These are phyloP conservation scores for Phialophora verrucosa DNA, from an alignment of 2,329 filamentous ascomycete genomes.

Conservation along the genomic window DNA sequence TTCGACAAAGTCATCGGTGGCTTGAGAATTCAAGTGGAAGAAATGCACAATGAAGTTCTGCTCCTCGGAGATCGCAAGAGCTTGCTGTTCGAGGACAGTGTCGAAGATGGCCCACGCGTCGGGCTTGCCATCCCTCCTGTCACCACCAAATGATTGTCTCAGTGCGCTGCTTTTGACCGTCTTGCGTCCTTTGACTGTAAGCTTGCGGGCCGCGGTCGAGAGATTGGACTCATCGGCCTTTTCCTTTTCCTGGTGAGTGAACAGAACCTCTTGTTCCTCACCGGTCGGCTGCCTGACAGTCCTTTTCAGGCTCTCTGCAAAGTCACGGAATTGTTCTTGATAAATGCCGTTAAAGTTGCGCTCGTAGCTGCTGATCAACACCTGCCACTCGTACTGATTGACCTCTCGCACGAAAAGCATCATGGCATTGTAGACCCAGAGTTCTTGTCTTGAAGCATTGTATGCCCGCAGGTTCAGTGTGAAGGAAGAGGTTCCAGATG, in stretches of 20 bases:
- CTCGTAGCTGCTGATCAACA: conserved; percentile 79
- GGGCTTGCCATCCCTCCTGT: conserved; percentile 67
- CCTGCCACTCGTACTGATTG: conserved; percentile 80
- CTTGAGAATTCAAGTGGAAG: conserved; percentile 89
- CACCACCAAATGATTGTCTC: conserved; percentile 50
- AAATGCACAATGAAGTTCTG: conserved; percentile 98
- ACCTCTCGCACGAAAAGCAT: conserved; percentile 88
- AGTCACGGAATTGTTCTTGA: conserved; percentile 78
- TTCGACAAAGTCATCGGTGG: conserved; percentile 82
- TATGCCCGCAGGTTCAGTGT: conserved; percentile 76
- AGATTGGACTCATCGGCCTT: conserved; percentile 70
- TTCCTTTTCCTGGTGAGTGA: conserved; percentile 88
- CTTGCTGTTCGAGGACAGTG: conserved; percentile 77
- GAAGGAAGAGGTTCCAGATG: conserved; percentile 52
- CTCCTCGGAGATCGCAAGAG: conserved; percentile 85
- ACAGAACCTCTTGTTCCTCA: conserved; percentile 84
- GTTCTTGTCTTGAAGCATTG: conserved; percentile 70
- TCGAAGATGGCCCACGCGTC: conserved; percentile 82
- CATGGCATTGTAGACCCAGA: conserved; percentile 88
- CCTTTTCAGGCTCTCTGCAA: conserved; percentile 78
- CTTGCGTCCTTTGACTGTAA: conserved; percentile 93
- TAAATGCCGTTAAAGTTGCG: conserved; percentile 77
- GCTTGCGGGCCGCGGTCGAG: conserved; percentile 77
- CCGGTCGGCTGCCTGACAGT: conserved; percentile 75
- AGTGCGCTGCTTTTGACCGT: conserved; percentile 62